A percentile compares a stretch with the other conserved stretches of the same genome.
These are phyloP conservation scores for Hypoxylon rickii DNA, from an alignment of 495 filamentous ascomycete species.

Conservation along the genomic window DNA sequence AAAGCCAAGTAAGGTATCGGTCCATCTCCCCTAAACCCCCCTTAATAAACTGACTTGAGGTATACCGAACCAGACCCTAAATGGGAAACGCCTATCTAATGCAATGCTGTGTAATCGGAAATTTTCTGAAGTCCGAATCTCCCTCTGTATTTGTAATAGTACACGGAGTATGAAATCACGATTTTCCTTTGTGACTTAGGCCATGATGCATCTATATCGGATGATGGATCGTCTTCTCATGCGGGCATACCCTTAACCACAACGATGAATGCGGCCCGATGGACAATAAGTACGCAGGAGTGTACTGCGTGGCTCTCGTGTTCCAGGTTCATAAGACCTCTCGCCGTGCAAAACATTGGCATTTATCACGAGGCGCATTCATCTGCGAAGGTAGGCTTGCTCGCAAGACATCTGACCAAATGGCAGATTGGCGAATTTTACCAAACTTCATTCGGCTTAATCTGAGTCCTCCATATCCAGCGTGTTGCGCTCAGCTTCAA, in stretches of 20 bases:
- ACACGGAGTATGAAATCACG: neutral
- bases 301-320: too few species aligned
- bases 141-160: neutral
- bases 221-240: neutral
- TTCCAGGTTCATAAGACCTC: too few species aligned
- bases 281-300: neutral
- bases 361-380: too few species aligned
- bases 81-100: neutral
- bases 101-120: neutral
- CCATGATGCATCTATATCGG: neutral
- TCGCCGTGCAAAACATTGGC: too few species aligned
- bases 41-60: neutral
- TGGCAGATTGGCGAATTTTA: neutral
- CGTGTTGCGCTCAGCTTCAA: conserved; percentile 43
- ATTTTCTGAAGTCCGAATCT: neutral
- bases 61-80: neutral
- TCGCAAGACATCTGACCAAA: neutral
- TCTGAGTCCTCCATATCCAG: conserved; percentile 46
- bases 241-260: neutral
- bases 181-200: neutral
- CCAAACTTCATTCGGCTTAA: neutral
- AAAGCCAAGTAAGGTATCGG: neutral
- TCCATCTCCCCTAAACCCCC: neutral
- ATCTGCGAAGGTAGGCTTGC: too few species aligned
- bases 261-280: neutral